Evolutionary conservation across 2,329 filamentous ascomycete species (phyloP).

Genomic region (Amauroascus verrucosus): DNA sequence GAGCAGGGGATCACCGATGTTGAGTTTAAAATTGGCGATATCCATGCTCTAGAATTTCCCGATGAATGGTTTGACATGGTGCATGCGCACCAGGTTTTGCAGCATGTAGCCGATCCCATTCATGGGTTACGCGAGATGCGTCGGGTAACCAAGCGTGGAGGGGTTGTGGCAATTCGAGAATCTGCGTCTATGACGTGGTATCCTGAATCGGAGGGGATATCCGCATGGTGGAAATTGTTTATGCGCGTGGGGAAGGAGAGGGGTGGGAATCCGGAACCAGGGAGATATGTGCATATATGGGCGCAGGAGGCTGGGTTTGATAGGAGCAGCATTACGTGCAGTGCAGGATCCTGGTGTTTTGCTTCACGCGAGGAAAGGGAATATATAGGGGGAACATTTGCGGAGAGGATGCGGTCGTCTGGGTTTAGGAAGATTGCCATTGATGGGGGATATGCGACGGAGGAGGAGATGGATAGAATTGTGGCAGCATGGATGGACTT

Average conservation of each 20-base stretch:
- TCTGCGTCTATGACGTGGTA: slow-evolving; percentile 27
- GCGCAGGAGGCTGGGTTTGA: slow-evolving; percentile 29
- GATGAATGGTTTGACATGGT: slow-evolving; percentile 51
- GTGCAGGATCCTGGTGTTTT: slow-evolving; percentile 31
- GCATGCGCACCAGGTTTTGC: slow-evolving; percentile 48
- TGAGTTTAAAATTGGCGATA: slow-evolving; percentile 31
- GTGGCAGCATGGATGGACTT: slow-evolving; percentile 28
- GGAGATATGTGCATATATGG: slow-evolving; percentile 26
- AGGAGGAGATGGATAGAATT: slow-evolving; percentile 26
- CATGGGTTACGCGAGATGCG: slow-evolving; percentile 45
- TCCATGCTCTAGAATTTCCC: slow-evolving; percentile 33
- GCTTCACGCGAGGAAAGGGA: slow-evolving; percentile 24
- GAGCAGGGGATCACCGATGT: slow-evolving; percentile 27
- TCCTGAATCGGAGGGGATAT: slow-evolving; percentile 18
- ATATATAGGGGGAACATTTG: slow-evolving; percentile 31
- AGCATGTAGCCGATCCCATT: slow-evolving; percentile 45
- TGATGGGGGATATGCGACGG: slow-evolving; percentile 24
- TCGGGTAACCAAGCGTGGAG: slow-evolving; percentile 41
- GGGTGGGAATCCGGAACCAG: slow-evolving; percentile 11
- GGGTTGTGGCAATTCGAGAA: slow-evolving; percentile 44
- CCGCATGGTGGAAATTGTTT: not conserved
- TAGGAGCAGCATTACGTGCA: slow-evolving; percentile 19
- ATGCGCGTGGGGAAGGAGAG: not conserved
- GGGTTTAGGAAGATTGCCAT: slow-evolving; percentile 25
- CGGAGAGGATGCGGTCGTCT: slow-evolving; percentile 21